Percentiles rank a stretch among this genome's conserved stretches.
Conservation (phyloP, 305 asterid species). For the Fraxinus sp. region DNA sequence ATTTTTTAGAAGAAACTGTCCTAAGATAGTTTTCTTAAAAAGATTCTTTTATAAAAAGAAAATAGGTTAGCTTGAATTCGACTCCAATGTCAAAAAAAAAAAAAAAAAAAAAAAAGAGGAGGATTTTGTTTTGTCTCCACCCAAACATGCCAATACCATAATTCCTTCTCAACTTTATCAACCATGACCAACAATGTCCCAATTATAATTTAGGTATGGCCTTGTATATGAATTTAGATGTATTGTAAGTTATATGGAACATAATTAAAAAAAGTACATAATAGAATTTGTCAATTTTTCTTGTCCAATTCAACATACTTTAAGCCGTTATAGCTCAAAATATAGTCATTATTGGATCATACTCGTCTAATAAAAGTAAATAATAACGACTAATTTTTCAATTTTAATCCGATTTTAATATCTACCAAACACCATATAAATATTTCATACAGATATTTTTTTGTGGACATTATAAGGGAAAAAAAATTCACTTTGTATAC, state of each 20-base stretch:
- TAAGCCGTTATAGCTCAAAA: too few species aligned
- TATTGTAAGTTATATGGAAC: neutral
- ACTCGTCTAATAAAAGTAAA: too few species aligned
- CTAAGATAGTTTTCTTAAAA: too few species aligned
- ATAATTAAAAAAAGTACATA: neutral
- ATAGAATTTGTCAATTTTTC: neutral
- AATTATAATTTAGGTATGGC: neutral
- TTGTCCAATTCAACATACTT: neutral
- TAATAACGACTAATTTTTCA: too few species aligned
- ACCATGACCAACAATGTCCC: neutral
- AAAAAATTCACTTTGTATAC: too few species aligned
- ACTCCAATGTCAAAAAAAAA: conserved; percentile 16
- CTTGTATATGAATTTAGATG: neutral
- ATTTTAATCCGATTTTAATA: too few species aligned
- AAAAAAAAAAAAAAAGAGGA: neutral
- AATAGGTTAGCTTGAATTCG: conserved; percentile 4
- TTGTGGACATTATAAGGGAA: too few species aligned
- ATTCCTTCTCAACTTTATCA: neutral
- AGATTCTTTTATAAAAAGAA: neutral
- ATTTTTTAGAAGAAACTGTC: too few species aligned
- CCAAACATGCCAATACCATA: neutral
- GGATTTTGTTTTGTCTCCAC: conserved; percentile 3
- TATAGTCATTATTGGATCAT: too few species aligned
- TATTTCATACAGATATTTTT: neutral
- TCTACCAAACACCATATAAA: neutral